phyloP scores from a whole-genome alignment of 2,329 filamentous ascomycete genomes.

The Xylaria sp. region DNA sequence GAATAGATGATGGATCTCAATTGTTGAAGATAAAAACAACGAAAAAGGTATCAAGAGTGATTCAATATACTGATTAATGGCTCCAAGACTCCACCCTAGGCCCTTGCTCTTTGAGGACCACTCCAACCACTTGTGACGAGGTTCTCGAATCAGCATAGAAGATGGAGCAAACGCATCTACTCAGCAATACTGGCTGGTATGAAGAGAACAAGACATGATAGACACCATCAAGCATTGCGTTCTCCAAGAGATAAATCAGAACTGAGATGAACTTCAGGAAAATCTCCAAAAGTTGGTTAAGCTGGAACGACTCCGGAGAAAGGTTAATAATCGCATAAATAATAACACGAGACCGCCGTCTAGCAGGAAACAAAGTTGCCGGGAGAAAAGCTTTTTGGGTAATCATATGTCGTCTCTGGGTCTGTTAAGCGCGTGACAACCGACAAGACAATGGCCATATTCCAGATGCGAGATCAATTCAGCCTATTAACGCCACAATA shows the following conservation, averaged over 20 bases:
- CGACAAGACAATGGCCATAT: slow-evolving; percentile 45
- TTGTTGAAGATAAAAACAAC: slow-evolving; percentile 17
- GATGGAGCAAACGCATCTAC: slow-evolving; percentile 10
- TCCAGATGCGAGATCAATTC: slow-evolving; percentile 49
- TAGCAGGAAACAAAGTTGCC: slow-evolving; percentile 23
- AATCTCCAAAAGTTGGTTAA: slow-evolving; percentile 11
- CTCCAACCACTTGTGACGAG: slow-evolving; percentile 17
- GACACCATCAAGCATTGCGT: slow-evolving; percentile 16
- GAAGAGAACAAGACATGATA: slow-evolving; percentile 16
- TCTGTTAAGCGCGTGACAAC: slow-evolving; percentile 44
- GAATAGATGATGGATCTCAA: slow-evolving; percentile 17
- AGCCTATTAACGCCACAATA: slow-evolving; percentile 50
- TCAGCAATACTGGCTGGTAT: slow-evolving; percentile 1
- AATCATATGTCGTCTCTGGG: slow-evolving; percentile 47
- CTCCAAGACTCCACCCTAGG: slow-evolving; percentile 36
- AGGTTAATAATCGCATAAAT: slow-evolving; percentile 18
- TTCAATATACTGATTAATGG: slow-evolving; percentile 40
- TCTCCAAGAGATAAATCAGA: slow-evolving; percentile 19
- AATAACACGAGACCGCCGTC: slow-evolving; percentile 29
- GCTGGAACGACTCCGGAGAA: slow-evolving; percentile 6
- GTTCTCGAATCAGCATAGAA: slow-evolving; percentile 8
- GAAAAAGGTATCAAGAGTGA: slow-evolving; percentile 36
- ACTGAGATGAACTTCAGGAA: slow-evolving; percentile 6
- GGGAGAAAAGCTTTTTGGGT: slow-evolving; percentile 42
- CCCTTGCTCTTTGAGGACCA: slow-evolving; percentile 17